phyloP scores from a whole-genome alignment of 345 rosid genomes.

The Microthlaspi erraticum region DNA sequence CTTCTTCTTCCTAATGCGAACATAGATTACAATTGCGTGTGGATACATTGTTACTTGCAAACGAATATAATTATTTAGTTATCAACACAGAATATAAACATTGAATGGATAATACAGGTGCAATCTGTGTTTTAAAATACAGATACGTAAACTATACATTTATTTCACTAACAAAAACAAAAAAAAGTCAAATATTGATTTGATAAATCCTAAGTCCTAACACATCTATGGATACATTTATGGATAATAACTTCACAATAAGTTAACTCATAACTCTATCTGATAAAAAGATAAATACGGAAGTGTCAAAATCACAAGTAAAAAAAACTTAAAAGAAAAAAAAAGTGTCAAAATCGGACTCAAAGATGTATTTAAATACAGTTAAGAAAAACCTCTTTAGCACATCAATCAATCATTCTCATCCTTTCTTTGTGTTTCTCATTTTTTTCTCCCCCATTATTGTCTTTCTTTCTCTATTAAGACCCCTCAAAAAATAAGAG shows the following conservation, averaged over 20 bases:
- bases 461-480: conserved; percentile 33
- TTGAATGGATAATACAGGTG: too few species aligned
- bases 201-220: conserved; percentile 17
- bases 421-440: conserved; percentile 32
- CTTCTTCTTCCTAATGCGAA: background rate
- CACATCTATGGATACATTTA: background rate
- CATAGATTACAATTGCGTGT: background rate
- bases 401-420: conserved; percentile 45
- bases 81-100: too few species aligned
- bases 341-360: conserved; percentile 41
- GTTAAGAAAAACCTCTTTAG: conserved; percentile 41
- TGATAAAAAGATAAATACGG: conserved; percentile 26
- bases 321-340: background rate
- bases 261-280: background rate
- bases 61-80: background rate
- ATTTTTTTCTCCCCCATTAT: conserved; percentile 15
- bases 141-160: background rate
- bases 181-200: background rate
- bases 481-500: conserved; percentile 3
- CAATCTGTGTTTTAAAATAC: too few species aligned
- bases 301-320: conserved; percentile 35
- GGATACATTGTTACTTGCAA: background rate
- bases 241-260: conserved; percentile 4
- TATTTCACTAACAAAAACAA: background rate
- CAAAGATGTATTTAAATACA: conserved; percentile 47